Conservation (phyloP, 2,329 filamentous ascomycete genomes). For the Colletotrichum spaethianum region DNA sequence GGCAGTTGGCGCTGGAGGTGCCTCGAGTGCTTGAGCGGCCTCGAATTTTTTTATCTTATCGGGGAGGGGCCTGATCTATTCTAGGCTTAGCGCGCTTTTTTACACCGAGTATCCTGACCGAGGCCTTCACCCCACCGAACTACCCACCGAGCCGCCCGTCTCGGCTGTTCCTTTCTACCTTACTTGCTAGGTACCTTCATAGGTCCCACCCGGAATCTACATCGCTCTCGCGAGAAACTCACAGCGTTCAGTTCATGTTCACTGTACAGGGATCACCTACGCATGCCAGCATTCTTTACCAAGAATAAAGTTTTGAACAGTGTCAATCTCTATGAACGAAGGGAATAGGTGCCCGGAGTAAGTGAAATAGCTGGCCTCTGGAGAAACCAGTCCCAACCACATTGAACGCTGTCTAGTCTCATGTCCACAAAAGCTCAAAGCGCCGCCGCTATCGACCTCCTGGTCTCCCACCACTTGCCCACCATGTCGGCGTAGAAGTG, state of each 20-base stretch:
- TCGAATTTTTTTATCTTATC: slow-evolving; percentile 43
- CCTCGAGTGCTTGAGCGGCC: slow-evolving; percentile 13
- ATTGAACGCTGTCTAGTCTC: too few relatives aligned
- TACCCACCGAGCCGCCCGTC: background rate
- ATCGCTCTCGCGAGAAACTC: background rate
- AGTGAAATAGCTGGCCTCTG: too few relatives aligned
- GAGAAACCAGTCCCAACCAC: too few relatives aligned
- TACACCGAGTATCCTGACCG: slow-evolving; percentile 11
- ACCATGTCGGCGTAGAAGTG: slow-evolving; percentile 44
- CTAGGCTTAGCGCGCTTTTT: background rate
- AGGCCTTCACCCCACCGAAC: background rate
- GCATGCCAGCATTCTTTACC: too few relatives aligned
- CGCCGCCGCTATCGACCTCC: slow-evolving; percentile 20
- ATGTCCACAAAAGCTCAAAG: background rate
- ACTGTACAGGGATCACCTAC: too few relatives aligned
- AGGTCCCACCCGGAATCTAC: background rate
- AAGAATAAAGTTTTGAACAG: too few relatives aligned
- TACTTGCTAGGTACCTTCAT: background rate
- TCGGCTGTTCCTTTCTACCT: background rate
- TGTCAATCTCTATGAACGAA: too few relatives aligned
- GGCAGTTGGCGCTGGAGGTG: background rate
- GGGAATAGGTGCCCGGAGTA: too few relatives aligned
- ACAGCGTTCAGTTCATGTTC: background rate
- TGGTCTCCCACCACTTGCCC: slow-evolving; percentile 42
- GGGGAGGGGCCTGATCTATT: background rate